Conservation (phyloP, 495 filamentous ascomycete species). For the Podospora appendiculata region DNA sequence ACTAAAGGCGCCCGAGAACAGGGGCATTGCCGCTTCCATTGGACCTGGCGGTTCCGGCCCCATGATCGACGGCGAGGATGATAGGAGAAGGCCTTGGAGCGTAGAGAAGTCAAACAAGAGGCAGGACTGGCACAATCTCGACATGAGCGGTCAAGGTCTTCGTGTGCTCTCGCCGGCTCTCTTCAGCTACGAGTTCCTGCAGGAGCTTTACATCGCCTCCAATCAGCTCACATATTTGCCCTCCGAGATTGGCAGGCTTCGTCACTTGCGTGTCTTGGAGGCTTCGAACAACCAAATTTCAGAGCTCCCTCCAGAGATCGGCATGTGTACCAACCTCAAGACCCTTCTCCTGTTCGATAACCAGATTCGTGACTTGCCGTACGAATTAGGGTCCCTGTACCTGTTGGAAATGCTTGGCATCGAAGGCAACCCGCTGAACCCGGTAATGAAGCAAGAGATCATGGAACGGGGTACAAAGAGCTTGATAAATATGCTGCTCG, state of each 20-base stretch:
- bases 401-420: slow-evolving; percentile 83
- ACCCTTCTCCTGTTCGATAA: slow-evolving; percentile 84
- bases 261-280: slow-evolving; percentile 72
- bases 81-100: slow-evolving; percentile 53
- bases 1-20: slow-evolving; percentile 44
- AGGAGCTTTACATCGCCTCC: slow-evolving; percentile 82
- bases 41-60: slow-evolving; percentile 24
- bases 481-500: slow-evolving; percentile 72
- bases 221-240: slow-evolving; percentile 79
- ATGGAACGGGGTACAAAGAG: slow-evolving; percentile 80
- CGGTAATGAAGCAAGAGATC: slow-evolving; percentile 63
- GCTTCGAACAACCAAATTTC: slow-evolving; percentile 78
- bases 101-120: slow-evolving; percentile 49
- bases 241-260: slow-evolving; percentile 67
- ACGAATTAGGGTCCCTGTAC: slow-evolving; percentile 80
- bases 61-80: slow-evolving; percentile 53
- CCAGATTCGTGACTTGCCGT: slow-evolving; percentile 69
- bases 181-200: slow-evolving; percentile 79
- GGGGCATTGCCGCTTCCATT: slow-evolving; percentile 44
- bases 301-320: slow-evolving; percentile 82
- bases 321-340: slow-evolving; percentile 86
- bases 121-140: slow-evolving; percentile 84
- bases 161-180: slow-evolving; percentile 68
- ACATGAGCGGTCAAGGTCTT: slow-evolving; percentile 89
- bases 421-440: slow-evolving; percentile 79